Evolutionary conservation across 768 basidiomycete genomes (phyloP), one percentile per base, ranked within the genome.

Genomic region (Leccinum sublutescens): DNA sequence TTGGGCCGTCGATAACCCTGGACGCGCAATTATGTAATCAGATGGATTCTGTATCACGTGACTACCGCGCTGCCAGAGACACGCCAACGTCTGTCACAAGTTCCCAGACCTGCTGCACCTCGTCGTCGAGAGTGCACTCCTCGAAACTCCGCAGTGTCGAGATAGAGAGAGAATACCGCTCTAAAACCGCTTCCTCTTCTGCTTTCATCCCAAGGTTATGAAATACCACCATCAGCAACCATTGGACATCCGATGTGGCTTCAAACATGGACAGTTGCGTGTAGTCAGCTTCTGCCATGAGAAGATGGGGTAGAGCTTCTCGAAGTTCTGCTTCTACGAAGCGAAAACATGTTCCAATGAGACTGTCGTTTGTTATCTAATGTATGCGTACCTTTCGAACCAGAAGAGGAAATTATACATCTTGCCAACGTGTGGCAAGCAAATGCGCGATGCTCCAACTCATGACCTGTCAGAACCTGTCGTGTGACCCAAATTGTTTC

Each of bases 361-460:
- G 29, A 48, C 31, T 43, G 50, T 52, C 56, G 36, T 25, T 54
- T 40, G 15, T 10, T 56, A 50, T 50, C 52, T 51, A 50, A 33
- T 43, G 23, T 47, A 57, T 31, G 43, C 79, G 34, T 67, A 85
- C 88, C 70, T 58, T 70, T 75, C 9, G 77, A 73, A 52, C 78
- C 77, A 17, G 75, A 81, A 11, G 84, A 79, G 1, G 83, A 85
- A 34, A 94, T 80, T 47, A 89, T 84, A 66, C 90, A 90, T 58
- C 92, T 82, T 6, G 89, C 89, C 51, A 90, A 71, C 2, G 83
- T 87, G 68, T 89, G 85, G 66, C 85, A 89, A 40, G 85, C 88
- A 53, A 89, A 80, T 14, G 86, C 92, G 51, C 90, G 82, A 58
- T 86, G 87, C 68, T 94, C 92, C 14, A 88, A 66, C 62, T 93